Evolutionary conservation across 2,329 filamentous ascomycete species (phyloP).

Genomic region (Colletotrichum sp.): DNA sequence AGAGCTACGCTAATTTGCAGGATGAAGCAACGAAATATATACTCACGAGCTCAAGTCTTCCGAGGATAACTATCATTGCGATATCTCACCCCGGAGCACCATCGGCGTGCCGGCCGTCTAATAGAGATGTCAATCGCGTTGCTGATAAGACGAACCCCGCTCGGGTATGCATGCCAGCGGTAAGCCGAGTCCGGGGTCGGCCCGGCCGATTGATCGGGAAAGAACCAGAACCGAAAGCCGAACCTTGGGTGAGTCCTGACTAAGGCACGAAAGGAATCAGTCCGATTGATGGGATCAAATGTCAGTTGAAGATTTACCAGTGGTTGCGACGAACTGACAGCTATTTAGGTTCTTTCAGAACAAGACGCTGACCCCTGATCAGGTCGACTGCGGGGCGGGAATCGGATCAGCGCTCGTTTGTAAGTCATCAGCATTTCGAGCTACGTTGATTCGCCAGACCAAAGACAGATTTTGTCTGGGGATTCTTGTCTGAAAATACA

Average conservation of each 20-base stretch:
- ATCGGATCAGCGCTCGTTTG: not conserved
- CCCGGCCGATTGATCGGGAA: not conserved
- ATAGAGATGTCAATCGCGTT: not conserved
- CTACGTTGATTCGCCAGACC: not conserved
- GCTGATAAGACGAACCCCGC: slow-evolving; percentile 2
- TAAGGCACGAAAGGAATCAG: not conserved
- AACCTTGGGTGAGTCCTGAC: not conserved
- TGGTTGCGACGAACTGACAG: not conserved
- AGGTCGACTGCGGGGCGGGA: not conserved
- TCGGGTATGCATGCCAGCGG: slow-evolving; percentile 2
- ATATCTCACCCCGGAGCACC: not conserved
- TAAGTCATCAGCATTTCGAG: not conserved
- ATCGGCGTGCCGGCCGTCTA: not conserved
- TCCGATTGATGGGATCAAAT: not conserved
- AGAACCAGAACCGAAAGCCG: not conserved
- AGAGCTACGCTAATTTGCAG: not conserved
- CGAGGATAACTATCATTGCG: not conserved
- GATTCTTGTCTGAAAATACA: not conserved
- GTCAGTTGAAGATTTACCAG: not conserved
- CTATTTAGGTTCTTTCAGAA: not conserved
- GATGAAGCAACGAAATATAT: not conserved
- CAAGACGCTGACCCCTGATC: not conserved
- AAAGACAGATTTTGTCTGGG: not conserved
- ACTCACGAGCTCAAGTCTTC: not conserved
- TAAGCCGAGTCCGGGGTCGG: not conserved